Evolutionary conservation across 2,329 filamentous ascomycete genomes (phyloP), one percentile per base, ranked within the genome.

Genomic region (Scolecobasidium constrictum): DNA sequence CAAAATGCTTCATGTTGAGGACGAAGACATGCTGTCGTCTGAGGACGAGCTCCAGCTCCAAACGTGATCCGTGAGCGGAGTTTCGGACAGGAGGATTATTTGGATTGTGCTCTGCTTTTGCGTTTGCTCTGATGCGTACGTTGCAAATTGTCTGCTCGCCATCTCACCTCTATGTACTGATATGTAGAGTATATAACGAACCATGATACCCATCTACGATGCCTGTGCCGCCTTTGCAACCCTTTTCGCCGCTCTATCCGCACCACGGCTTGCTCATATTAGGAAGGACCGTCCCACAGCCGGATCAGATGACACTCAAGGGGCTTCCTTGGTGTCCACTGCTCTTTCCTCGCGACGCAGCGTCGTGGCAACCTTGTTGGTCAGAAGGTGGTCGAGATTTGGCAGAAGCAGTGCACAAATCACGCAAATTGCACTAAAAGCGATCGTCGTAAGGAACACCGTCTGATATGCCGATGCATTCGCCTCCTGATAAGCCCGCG

Each of bases 391-490:
- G 35, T 49, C 46, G 4, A 37, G 38, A 43, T 49, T 46, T 7
- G 47, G 38, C 15, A 33, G 19, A 11, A 45, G 44, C 2, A 42
- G 41, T 6, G 28, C 35, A 9, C 41, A 40, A 4, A 64, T 42
- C 4, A 66, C 59, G 4, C 58, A 61, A 18, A 66, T 57, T 0
- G 52, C 62, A 20, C 58, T 56, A 31, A 66, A 66, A 0, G 57
- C 62, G 15, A 66, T 44, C 48, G 56, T 64, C 1, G 58, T 56
- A 2, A 66, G 45, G 28, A 64, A 68, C 0, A 68, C 62, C 1
- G 64, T 65, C 45, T 60, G 53, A 47, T 64, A 65, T 4, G 63
- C 61, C 33, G 63, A 56, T 1, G 61, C 52, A 41, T 62, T 63
- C 4, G 63, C 65, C 4, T 49, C 52, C 1, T 60, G 56, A 15